A percentile compares a stretch with the other conserved stretches of the same genome.
Evolutionary conservation across 495 filamentous ascomycete species (phyloP).

Genomic region (Beverwykella pulmonaria): DNA sequence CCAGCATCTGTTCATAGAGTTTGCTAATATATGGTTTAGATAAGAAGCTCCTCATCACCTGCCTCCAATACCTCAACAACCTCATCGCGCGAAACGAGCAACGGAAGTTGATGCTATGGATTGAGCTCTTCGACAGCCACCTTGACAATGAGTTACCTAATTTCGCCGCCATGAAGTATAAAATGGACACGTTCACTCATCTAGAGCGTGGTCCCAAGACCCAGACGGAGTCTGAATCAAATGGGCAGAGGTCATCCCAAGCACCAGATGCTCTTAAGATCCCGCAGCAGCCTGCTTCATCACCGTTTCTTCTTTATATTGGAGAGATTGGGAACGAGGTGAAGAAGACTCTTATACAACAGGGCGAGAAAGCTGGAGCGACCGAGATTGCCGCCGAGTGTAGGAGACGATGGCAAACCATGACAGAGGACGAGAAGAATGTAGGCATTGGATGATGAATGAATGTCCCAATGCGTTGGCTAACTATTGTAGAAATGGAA

Average conservation of each 20-base stretch:
- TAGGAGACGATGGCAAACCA: slow-evolving; percentile 34
- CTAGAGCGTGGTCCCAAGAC: slow-evolving; percentile 1
- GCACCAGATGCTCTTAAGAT: slow-evolving; percentile 31
- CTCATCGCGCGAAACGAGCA: slow-evolving; percentile 89
- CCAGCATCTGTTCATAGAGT: not conserved
- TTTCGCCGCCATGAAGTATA: slow-evolving; percentile 29
- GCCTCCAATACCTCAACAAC: slow-evolving; percentile 89
- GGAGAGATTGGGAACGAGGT: slow-evolving; percentile 32
- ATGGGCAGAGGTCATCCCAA: not conserved
- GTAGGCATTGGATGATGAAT: slow-evolving; percentile 21
- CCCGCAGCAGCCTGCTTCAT: slow-evolving; percentile 35
- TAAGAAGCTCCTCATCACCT: slow-evolving; percentile 87
- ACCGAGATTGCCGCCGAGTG: slow-evolving; percentile 40
- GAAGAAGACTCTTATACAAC: slow-evolving; percentile 25
- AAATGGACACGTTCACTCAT: slow-evolving; percentile 22
- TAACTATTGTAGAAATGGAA: slow-evolving; percentile 37
- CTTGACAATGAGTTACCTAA: slow-evolving; percentile 36
- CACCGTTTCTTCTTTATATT: slow-evolving; percentile 39
- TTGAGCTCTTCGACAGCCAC: slow-evolving; percentile 70
- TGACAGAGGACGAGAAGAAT: slow-evolving; percentile 37
- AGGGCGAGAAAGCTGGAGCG: slow-evolving; percentile 33
- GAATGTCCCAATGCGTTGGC: not conserved
- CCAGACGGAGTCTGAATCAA: not conserved
- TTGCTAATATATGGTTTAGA: slow-evolving; percentile 48
- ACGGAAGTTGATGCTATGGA: slow-evolving; percentile 88